phyloP scores from a whole-genome alignment of 805 yeast genomes.

The Candida koratica region DNA sequence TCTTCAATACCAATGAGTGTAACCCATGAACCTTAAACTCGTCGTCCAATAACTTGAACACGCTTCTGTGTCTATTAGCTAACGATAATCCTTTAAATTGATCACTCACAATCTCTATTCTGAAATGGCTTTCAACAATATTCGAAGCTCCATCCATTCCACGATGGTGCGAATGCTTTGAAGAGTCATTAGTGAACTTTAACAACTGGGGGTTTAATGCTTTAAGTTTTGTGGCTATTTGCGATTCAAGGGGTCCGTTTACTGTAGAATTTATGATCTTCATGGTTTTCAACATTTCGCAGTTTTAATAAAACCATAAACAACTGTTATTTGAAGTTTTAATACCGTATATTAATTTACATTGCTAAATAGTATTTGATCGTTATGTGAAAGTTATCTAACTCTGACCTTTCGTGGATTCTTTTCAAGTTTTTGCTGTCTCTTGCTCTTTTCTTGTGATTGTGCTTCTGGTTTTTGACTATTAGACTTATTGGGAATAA shows the following conservation, averaged over 20 bases:
- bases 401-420: constrained; percentile 9
- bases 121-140: constrained; percentile 75
- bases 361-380: too few species aligned
- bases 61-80: constrained; percentile 74
- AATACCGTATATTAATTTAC: too few species aligned
- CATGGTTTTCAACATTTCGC: constrained; percentile 10
- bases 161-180: constrained; percentile 83
- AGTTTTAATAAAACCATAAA: not conserved
- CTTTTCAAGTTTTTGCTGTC: constrained; percentile 17
- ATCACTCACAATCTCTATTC: constrained; percentile 68
- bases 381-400: constrained; percentile 8
- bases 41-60: constrained; percentile 65
- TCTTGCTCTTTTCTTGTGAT: constrained; percentile 16
- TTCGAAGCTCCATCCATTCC: constrained; percentile 74
- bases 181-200: constrained; percentile 72
- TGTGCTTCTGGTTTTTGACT: constrained; percentile 5
- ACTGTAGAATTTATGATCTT: constrained; percentile 12
- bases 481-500: constrained; percentile 5
- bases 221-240: constrained; percentile 11
- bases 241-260: constrained; percentile 46
- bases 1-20: constrained; percentile 83
- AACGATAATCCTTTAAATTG: constrained; percentile 59
- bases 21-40: constrained; percentile 70
- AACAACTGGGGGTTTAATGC: constrained; percentile 43
- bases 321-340: too few species aligned